Evolutionary conservation across 352 stramenopile species (phyloP).

Genomic region (Thraustochytrium striatum): DNA sequence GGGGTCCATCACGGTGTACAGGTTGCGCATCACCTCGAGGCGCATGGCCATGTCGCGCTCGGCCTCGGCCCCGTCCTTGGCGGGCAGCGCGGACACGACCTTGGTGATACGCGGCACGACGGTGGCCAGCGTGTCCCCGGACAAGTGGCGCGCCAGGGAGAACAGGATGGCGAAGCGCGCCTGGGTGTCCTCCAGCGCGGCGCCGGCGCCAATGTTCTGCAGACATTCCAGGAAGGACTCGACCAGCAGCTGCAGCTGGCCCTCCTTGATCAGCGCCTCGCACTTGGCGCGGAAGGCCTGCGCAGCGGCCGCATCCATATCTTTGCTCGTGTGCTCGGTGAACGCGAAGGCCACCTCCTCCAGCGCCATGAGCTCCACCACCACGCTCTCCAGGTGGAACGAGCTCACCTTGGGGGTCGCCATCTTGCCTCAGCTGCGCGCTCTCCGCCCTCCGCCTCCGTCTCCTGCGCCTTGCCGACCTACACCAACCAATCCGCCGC

Average conservation of each 20-base stretch:
- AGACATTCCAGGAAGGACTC: constrained; percentile 13
- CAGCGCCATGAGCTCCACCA: constrained; percentile 38
- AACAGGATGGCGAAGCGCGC: constrained; percentile 39
- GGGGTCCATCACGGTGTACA: constrained; percentile 40
- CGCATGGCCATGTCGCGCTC: constrained; percentile 11
- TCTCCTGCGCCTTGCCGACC: not conserved
- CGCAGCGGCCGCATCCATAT: not conserved
- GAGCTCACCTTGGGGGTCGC: constrained; percentile 32
- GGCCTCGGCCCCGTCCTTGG: not conserved
- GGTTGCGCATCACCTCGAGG: constrained; percentile 20
- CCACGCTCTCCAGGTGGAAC: constrained; percentile 33
- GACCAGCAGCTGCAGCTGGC: constrained; percentile 12
- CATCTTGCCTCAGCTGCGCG: constrained; percentile 4
- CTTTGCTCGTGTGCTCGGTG: not conserved
- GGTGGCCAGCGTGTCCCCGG: constrained; percentile 7
- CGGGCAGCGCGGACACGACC: not conserved
- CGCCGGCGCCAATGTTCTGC: not conserved
- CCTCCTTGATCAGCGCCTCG: constrained; percentile 38
- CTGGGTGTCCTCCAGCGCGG: not conserved
- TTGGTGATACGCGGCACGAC: constrained; percentile 8
- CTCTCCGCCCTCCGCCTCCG: not conserved
- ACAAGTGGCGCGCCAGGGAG: constrained; percentile 32
- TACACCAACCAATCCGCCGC: not conserved
- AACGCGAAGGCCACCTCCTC: constrained; percentile 26
- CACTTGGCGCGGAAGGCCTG: constrained; percentile 10